Percentiles rank a stretch among this genome's conserved stretches.
Conservation (phyloP, 129 eudicot species). For the Cynara cardunculus region DNA sequence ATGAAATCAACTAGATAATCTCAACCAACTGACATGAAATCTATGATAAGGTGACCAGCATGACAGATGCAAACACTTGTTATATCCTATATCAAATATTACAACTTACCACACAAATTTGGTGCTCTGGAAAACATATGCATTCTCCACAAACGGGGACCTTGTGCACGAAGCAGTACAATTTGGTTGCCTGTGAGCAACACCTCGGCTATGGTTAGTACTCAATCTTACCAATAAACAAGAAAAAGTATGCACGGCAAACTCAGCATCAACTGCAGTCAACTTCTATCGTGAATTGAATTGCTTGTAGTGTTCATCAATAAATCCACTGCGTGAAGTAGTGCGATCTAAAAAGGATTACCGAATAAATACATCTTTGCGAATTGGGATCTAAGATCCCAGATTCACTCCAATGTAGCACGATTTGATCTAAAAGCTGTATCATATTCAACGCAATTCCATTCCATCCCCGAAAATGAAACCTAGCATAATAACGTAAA, state of each 20-base stretch:
- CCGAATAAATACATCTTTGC: neutral
- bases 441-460: neutral
- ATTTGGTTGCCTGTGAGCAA: conserved; percentile 78
- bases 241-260: neutral
- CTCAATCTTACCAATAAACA: conserved; percentile 3
- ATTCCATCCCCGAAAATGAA: neutral
- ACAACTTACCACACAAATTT: conserved; percentile 73
- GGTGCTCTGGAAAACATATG: conserved; percentile 94
- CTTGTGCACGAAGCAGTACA: conserved; percentile 98
- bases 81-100: neutral
- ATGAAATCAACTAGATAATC: conserved; percentile 7
- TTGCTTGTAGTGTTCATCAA: neutral
- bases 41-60: neutral
- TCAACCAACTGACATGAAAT: conserved; percentile 4
- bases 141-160: conserved; percentile 99
- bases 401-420: conserved; percentile 10
- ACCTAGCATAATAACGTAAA: neutral
- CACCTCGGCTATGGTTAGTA: conserved; percentile 6
- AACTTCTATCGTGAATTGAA: neutral
- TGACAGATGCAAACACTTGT: neutral
- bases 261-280: neutral
- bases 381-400: conserved; percentile 26
- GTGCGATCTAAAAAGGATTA: neutral
- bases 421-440: conserved; percentile 39
- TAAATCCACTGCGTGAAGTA: neutral